Conservation (phyloP, 345 rosid genomes). For the Conringia planisiliqua region DNA sequence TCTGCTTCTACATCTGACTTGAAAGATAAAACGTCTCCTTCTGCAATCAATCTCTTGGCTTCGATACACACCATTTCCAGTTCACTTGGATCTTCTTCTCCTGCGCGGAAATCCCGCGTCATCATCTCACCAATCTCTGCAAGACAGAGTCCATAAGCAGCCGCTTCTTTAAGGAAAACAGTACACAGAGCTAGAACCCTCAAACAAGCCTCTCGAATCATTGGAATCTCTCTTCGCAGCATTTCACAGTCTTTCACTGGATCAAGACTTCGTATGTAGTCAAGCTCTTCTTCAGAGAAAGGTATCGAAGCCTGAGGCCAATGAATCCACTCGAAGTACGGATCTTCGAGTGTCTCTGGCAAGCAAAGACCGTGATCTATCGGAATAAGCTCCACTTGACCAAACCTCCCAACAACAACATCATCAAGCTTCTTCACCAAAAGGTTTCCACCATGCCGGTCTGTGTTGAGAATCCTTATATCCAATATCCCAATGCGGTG, state of each 20-base stretch:
- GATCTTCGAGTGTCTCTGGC: slow-evolving; percentile 65
- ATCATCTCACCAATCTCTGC: slow-evolving; percentile 64
- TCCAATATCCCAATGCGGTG: slow-evolving; percentile 75
- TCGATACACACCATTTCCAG: slow-evolving; percentile 53
- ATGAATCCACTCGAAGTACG: slow-evolving; percentile 71
- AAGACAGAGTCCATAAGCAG: slow-evolving; percentile 40
- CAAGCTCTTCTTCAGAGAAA: slow-evolving; percentile 69
- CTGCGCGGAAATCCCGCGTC: slow-evolving; percentile 50
- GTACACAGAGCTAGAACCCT: slow-evolving; percentile 53
- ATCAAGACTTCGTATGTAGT: slow-evolving; percentile 49
- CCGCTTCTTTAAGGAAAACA: slow-evolving; percentile 59
- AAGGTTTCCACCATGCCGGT: slow-evolving; percentile 69
- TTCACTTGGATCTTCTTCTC: slow-evolving; percentile 62
- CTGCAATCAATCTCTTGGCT: slow-evolving; percentile 41
- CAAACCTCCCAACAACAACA: slow-evolving; percentile 42
- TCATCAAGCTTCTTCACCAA: slow-evolving; percentile 57
- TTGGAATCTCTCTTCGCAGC: slow-evolving; percentile 56
- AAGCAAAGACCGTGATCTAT: slow-evolving; percentile 73
- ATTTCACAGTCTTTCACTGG: slow-evolving; percentile 46
- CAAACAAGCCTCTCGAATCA: slow-evolving; percentile 63
- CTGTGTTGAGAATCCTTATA: slow-evolving; percentile 66
- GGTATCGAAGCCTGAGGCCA: slow-evolving; percentile 76
- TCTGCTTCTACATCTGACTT: slow-evolving; percentile 32
- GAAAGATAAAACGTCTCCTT: slow-evolving; percentile 32
- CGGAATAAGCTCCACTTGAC: slow-evolving; percentile 58